Base-by-base conservation (phyloP, 306 rosid genomes). In the Sesbania bispinosa region DNA sequence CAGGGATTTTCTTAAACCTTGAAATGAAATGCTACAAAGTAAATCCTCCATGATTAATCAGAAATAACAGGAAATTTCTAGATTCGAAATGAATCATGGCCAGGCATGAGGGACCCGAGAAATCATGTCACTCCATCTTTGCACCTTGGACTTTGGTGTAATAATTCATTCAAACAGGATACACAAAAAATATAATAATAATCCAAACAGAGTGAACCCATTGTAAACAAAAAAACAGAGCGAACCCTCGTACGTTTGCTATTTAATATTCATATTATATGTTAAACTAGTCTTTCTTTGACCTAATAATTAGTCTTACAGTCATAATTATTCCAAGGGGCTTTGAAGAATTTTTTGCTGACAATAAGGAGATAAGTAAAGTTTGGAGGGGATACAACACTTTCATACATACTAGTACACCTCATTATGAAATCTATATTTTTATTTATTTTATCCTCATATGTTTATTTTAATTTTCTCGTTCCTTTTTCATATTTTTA, bases 51-150 rank as follows among this genome's bases (percentile, higher is more conserved):
- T 71, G 46, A 20, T 73, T 35, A 13, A 41, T 13, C 53, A 19
- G 13, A 23, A 42, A 3, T 6, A 4, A 27, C 3, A 29, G 43
- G 51, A 53, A 61, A 24, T 75, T 67, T 32, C 24, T 19, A 55
- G 77, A 55, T 75, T 79, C 73, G 53, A 47, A 50, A 81, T 20
- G 46, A 78, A 71, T 73, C 69, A 50, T 62, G 45, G 58, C 10
- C 26, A 41, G 67, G 51, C 64, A 29, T 3, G 65, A 27, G 77
- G 73, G 82, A 69, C 84, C 75, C 71, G 3, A 13, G 55, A 67
- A 48, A 81, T 71, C 81, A 65, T 36, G 48, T 36, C 79, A 70
- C 53, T 57, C 60, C 16, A 69, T 45, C 74, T 63, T 43, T 47
- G 62, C 43, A 46, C 67, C 66, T 64, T 48, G 4, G 36, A 65